Evolutionary conservation across 768 basidiomycete species (phyloP), one percentile per base, ranked within the genome.

Genomic region (Boletus sp.): DNA sequence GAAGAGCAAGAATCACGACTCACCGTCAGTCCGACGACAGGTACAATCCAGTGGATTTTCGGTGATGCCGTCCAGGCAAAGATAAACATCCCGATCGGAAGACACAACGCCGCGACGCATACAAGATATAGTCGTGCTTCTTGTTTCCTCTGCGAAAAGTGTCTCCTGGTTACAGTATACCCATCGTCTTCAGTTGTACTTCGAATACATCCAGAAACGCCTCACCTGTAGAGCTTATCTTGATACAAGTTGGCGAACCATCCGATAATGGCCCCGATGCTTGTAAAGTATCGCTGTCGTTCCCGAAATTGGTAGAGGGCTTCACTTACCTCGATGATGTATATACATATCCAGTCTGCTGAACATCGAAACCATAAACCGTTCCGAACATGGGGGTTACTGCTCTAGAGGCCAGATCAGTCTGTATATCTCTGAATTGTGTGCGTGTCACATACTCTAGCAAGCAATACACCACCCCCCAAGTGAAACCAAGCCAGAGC

Each of bases 381-480:
- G 65, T 72, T 23, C 65, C 59, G 61, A 89, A 88, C 25, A 83
- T 78, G 8, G 77, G 79, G 2, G 77, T 69, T 30, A 84, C 74
- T 1, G 83, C 83, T 58, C 83, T 83, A 15, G 15, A 32, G 14
- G 13, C 4, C 3, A 17, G 3, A 34, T 54, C 14, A 43, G 38
- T n/a, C 7, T 7, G 27, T 11, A 38, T 29, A 4, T 9, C 21
- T n/a, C 33, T 15, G 14, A 30, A 29, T n/a, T 40, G 10, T 6
- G 21, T 5, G 23, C 11, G 17, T 23, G 29, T 19, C 34, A 44
- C 71, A 0, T 61, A 84, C 83, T 81, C 81, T 25, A 88, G 72
- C 53, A 90, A 70, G 48, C 82, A 83, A 59, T 80, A 93, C 23
- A 84, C 68, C 1, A 90, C 79, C 0, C 89, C 90, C 89, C 89